Evolutionary conservation across 1,139 yeast genomes (phyloP).

Genomic region (Geotrichum citri-aurantii): DNA sequence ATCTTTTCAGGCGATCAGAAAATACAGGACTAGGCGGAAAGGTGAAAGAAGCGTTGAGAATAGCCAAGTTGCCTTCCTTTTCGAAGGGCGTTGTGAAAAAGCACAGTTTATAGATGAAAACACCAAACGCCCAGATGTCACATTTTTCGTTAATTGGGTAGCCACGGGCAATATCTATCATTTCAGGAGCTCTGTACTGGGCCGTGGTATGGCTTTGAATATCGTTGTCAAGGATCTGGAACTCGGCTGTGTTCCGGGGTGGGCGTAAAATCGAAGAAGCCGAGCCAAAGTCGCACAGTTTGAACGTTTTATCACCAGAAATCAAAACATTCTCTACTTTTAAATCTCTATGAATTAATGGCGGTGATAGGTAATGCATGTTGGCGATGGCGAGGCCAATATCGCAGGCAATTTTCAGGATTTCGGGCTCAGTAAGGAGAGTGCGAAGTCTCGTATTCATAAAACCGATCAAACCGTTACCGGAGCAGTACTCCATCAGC

Average conservation of each 20-base stretch:
- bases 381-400: constrained; percentile 76
- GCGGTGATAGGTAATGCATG: constrained; percentile 83
- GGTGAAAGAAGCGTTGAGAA: constrained; percentile 54
- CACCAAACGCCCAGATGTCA: constrained; percentile 98
- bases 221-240: constrained; percentile 69
- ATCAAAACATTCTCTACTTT: constrained; percentile 92
- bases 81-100: constrained; percentile 97
- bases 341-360: constrained; percentile 86
- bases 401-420: constrained; percentile 76
- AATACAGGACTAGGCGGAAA: constrained; percentile 47
- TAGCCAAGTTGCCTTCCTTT: constrained; percentile 59
- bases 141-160: constrained; percentile 90
- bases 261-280: constrained; percentile 65
- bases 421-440: constrained; percentile 75
- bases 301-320: constrained; percentile 63
- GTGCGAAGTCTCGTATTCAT: constrained; percentile 88
- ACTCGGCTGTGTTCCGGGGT: constrained; percentile 61
- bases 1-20: constrained; percentile 36
- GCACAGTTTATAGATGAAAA: constrained; percentile 82
- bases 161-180: constrained; percentile 82
- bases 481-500: constrained; percentile 82
- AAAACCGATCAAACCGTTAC: constrained; percentile 83
- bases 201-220: constrained; percentile 91
- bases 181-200: constrained; percentile 95
- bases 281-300: constrained; percentile 92